Evolutionary conservation across 2,329 filamentous ascomycete genomes (phyloP).

Genomic region (Fusarium succisae): DNA sequence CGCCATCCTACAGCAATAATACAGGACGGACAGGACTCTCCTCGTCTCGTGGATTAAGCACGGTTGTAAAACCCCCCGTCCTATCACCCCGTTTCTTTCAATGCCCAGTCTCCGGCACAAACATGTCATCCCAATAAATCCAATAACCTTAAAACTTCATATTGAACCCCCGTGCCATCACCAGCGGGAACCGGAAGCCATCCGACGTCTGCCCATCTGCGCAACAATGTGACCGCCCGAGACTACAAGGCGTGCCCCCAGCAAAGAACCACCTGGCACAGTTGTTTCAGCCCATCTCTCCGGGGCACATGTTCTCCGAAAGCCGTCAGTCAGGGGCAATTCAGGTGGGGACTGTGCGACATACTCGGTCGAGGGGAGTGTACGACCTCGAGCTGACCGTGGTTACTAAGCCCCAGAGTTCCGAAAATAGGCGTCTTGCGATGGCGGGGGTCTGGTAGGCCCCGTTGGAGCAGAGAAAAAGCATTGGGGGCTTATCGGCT

Average conservation of each 20-base stretch:
- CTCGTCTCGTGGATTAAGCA: no score
- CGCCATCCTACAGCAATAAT: not conserved
- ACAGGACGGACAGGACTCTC: not conserved
- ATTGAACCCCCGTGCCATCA: slow-evolving; percentile 47
- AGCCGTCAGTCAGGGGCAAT: slow-evolving; percentile 49
- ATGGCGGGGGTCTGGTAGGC: not conserved
- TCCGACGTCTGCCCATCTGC: slow-evolving; percentile 56
- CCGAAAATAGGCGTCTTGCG: slow-evolving; percentile 11
- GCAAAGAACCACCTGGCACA: slow-evolving; percentile 44
- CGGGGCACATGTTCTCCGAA: slow-evolving; percentile 45
- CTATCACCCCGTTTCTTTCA: not conserved
- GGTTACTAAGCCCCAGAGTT: slow-evolving; percentile 34
- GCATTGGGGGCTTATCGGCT: not conserved
- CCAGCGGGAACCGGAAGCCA: slow-evolving; percentile 56
- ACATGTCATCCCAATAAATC: not conserved
- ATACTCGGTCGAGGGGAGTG: slow-evolving; percentile 45
- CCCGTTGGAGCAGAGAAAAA: not conserved
- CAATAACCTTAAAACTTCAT: slow-evolving; percentile 24
- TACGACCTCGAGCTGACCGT: slow-evolving; percentile 43
- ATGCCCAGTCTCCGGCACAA: not conserved
- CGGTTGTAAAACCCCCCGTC: no score
- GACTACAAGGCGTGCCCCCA: slow-evolving; percentile 56
- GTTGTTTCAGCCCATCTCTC: slow-evolving; percentile 8
- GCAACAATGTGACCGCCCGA: slow-evolving; percentile 58
- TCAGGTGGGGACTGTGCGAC: slow-evolving; percentile 43